Evolutionary conservation across 202 grass and related monocot species (phyloP), one percentile per base, ranked within the genome.

Genomic region (Zizania palustris): DNA sequence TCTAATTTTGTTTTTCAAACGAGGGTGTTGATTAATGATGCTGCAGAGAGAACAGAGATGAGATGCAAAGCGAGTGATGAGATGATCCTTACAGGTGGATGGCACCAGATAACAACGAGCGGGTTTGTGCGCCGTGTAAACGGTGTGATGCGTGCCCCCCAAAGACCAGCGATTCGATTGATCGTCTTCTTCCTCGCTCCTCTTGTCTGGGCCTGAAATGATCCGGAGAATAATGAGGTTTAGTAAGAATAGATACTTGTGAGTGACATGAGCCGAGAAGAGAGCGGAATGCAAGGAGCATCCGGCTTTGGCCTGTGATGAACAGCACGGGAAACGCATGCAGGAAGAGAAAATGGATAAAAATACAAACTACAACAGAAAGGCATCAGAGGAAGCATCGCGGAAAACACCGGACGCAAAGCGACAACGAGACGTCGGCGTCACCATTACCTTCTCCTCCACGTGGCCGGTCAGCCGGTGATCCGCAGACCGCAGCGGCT

Each of bases 11-110:
- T 28, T 28, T 28, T 28, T 28, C 28, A 28, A 28, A 28, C 2
- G 28, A 44, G 5, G 42, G 4, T 36, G 53, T 21, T 51, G 36
- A 79, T 14, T 14, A 43, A 46, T 38, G 76, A 14, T 48, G 33
- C 15, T 16, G 28, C 40, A 2, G 38, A 9, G 65, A 45, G 13
- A 18, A 37, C 28, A 50, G 33, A 38, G 13, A 76, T 72, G 82
- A 55, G 34, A 34, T 5, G 20, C 34, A 53, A 12, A 40, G 37
- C 56, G 63, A 18, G 41, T 33, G 49, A 11, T 55, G 51, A 55
- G 7, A 55, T 55, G 83, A 36, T 35, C 48, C 84, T 82, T 76
- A 77, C 84, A 57, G 50, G 48, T 64, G 37, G 78, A 81, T 46
- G 65, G 48, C 58, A 39, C 28, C 34, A 16, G 56, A 18, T 57